Conservation (phyloP, 495 filamentous ascomycete species). For the Trichocladium antarcticum region DNA sequence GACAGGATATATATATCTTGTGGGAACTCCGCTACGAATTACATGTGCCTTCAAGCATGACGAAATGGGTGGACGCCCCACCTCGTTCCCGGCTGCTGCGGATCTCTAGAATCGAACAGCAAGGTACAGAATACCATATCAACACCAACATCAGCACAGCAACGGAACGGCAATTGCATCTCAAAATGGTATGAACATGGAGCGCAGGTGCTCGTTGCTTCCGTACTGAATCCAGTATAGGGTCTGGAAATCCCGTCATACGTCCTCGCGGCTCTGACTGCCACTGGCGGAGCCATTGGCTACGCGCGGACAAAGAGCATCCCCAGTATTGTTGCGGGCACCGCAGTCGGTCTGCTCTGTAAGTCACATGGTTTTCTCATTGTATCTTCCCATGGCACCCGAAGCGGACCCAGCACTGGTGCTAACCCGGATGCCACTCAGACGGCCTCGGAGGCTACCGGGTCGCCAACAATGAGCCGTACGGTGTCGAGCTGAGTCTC, state of each 20-base stretch:
- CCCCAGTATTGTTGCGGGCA: constrained; percentile 73
- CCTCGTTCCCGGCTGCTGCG: not conserved
- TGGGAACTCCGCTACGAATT: no score
- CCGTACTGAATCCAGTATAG: constrained; percentile 6
- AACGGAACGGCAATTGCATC: not conserved
- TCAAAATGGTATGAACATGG: constrained; percentile 9
- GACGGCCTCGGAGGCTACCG: constrained; percentile 61
- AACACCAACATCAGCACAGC: not conserved
- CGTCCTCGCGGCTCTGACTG: constrained; percentile 70
- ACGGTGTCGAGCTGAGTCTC: constrained; percentile 63
- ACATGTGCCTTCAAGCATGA: not conserved
- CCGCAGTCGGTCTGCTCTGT: constrained; percentile 60
- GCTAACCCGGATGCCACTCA: constrained; percentile 9
- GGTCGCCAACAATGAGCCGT: constrained; percentile 51
- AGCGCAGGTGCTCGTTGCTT: not conserved
- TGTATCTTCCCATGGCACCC: no score
- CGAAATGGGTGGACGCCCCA: not conserved
- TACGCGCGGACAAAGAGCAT: constrained; percentile 70
- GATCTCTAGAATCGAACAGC: constrained; percentile 1
- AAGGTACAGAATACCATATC: not conserved
- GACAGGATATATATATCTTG: not conserved
- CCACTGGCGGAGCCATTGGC: constrained; percentile 74
- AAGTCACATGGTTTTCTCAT: constrained; percentile 12
- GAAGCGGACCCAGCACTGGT: not conserved
- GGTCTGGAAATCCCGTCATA: constrained; percentile 44